These are phyloP conservation scores for Gomphus bonarii DNA, from an alignment of 1,284 basidiomycete genomes.

Conservation along the genomic window DNA sequence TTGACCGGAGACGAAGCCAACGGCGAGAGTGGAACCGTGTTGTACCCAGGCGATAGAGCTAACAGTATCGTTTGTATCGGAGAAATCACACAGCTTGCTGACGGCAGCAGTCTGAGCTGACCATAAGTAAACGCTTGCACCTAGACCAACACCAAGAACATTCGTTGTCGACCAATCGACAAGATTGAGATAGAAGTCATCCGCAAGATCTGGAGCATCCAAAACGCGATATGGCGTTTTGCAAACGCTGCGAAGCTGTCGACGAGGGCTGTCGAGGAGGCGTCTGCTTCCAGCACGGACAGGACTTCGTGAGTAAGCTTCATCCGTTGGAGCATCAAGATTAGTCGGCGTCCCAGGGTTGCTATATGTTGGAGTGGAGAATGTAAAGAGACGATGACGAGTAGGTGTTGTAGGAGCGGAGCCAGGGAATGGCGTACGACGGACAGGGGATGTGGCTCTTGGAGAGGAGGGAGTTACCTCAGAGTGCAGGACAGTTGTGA, in stretches of 20 bases:
- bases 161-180: slow-evolving; percentile 97
- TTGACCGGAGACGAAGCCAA: slow-evolving; percentile 82
- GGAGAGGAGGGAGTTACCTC: slow-evolving; percentile 67
- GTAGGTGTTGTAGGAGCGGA: slow-evolving; percentile 38
- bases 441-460: slow-evolving; percentile 50
- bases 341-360: slow-evolving; percentile 48
- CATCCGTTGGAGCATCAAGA: slow-evolving; percentile 67
- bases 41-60: slow-evolving; percentile 91
- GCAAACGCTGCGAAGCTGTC: slow-evolving; percentile 74
- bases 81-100: slow-evolving; percentile 83
- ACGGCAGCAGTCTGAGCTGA: slow-evolving; percentile 89
- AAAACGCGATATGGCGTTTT: slow-evolving; percentile 97
- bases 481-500: slow-evolving; percentile 60
- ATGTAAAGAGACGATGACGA: slow-evolving; percentile 56
- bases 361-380: slow-evolving; percentile 48
- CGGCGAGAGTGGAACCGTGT: slow-evolving; percentile 81
- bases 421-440: slow-evolving; percentile 36
- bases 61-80: slow-evolving; percentile 51
- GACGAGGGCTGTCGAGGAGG: slow-evolving; percentile 79
- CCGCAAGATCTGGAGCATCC: slow-evolving; percentile 93
- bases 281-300: slow-evolving; percentile 77
- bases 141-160: slow-evolving; percentile 88
- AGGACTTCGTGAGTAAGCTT: slow-evolving; percentile 85
- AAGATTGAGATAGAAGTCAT: slow-evolving; percentile 97
- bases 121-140: slow-evolving; percentile 93